Evolutionary conservation across 2,329 filamentous ascomycete species (phyloP), one percentile per base, ranked within the genome.

Genomic region (Trichoderma sp.): DNA sequence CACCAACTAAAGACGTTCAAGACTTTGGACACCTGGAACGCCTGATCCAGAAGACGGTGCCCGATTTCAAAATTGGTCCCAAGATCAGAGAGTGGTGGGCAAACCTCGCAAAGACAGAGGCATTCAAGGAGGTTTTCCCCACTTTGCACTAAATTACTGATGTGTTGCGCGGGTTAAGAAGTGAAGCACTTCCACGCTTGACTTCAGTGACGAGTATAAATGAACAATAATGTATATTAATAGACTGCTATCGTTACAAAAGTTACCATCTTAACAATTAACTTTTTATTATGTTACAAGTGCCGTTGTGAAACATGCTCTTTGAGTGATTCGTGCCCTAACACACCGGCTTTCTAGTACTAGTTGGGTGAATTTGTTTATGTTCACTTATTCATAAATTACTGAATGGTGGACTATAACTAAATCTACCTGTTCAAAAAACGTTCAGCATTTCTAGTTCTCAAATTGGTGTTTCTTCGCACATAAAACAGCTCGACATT

Each of bases 91-190:
- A 68, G 21, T 71, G 70, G 68, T 71, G 70, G 68, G 35, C 55
- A 31, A 65, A 55, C 24, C 21, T 71, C 7, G 35, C 68, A 14
- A 21, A 43, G 14, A 70, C 64, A 29, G 21, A 59, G 14, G 31
- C 68, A 1, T 71, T 71, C 35, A 64, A 71, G 49, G 27, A 56
- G 19, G 70, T 71, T 11, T 70, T 65, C 55, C 64, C 70, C 5
- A 21, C 57, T 3, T 64, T 71, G 29, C 69, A 70, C 58, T 71
- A 47, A 10, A 5, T 35, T 37, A 10, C 19, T 4, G 10, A 27
- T 27, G 27, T 27, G 27, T 5, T 3, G 24, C 10, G 6, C 37
- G 19, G 5, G 10, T 2, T 40, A 5, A 19, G 37, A 16, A 40
- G 14, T 5, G 14, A 40, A 40, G 5, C 5, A 40, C 5, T 40